Conservation (phyloP, 148 eudicot genomes). For the Camellia lanceoleosa region DNA sequence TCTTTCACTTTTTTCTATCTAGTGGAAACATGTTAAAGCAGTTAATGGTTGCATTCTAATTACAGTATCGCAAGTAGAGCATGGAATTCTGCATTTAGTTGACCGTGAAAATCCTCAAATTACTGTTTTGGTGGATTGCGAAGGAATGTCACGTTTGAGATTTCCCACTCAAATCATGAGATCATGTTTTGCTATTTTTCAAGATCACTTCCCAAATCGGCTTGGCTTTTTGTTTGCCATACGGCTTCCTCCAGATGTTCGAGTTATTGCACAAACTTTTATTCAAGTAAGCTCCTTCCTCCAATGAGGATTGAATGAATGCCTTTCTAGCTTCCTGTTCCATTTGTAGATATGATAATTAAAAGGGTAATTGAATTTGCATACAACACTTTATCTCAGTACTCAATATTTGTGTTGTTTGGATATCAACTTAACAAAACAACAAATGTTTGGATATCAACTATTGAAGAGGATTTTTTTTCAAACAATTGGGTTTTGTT, state of each 20-base stretch:
- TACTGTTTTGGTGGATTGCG: conserved; percentile 81
- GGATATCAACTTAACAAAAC: too few relatives aligned
- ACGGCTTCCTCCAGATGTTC: conserved; percentile 76
- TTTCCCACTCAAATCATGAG: conserved; percentile 79
- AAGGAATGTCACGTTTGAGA: conserved; percentile 70
- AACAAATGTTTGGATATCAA: too few relatives aligned
- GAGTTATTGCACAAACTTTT: conserved; percentile 80
- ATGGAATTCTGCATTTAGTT: conserved; percentile 65
- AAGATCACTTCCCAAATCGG: conserved; percentile 80
- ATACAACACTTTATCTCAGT: too few relatives aligned
- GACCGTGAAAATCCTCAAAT: conserved; percentile 58
- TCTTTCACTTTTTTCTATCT: too few relatives aligned
- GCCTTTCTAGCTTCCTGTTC: neutral
- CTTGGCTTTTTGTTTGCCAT: conserved; percentile 70
- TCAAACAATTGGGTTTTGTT: too few relatives aligned
- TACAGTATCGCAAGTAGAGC: conserved; percentile 94
- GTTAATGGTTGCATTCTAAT: conserved; percentile 12
- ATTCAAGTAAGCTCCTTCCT: conserved; percentile 62
- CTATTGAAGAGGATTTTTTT: too few relatives aligned
- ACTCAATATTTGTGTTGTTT: too few relatives aligned
- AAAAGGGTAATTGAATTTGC: too few relatives aligned
- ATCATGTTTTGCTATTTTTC: conserved; percentile 68
- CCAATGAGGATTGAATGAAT: neutral
- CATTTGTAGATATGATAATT: neutral
- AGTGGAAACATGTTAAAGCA: too few relatives aligned